Base-by-base conservation (phyloP, 495 filamentous ascomycete species). In the Elasticomyces elasticus region DNA sequence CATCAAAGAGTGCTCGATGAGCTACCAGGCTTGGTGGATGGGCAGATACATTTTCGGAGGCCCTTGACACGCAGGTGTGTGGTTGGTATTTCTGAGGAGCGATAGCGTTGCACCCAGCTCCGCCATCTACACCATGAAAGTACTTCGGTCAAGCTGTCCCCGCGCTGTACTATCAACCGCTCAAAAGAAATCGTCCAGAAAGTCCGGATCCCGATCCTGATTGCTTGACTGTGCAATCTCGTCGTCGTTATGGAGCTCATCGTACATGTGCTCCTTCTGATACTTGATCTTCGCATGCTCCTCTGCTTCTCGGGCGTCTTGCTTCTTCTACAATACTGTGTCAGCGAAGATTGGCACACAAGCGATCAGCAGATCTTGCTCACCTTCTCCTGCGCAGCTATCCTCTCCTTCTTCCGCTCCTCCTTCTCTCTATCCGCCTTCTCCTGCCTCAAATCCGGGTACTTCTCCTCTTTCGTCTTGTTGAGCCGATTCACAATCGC, bases 191-290 rank as follows among this genome's bases (percentile, higher is more conserved):
- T 89, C 84, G 49, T 87, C 84, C 64, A 78, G 71, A 70, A 78
- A 86, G 56, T 79, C 71, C 49, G 73, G 72, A 47, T 69, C 66
- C 17, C 82, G 76, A 59, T 83, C 74, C 58, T 89, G 84, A 62
- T 89, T 89, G 64, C 79, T 85, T 31, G 77, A 76, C 22, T 65
- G 66, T 27, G 74, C 80, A 66, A 84, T 67, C 57, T 81, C 81
- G 50, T 84, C 81, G 53, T 85, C 83, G 19, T 76, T 74, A 59
- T 86, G 82, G 28, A 89, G 58, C 38, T 94, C 91, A 67, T 95
- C 94, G 69, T 95, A 97, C 2, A 87, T 90, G 71, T 95, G 89
- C 28, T 94, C 89, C 67, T 89, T 87, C 72, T 94, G 86, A 78
- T 81, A 95, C 66, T 90, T 94, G 72, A 88, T 79, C 72, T 95